Percentiles rank a stretch among this genome's conserved stretches.
phyloP scores from a whole-genome alignment of 257 asterid species.

The Rhazya stricta region DNA sequence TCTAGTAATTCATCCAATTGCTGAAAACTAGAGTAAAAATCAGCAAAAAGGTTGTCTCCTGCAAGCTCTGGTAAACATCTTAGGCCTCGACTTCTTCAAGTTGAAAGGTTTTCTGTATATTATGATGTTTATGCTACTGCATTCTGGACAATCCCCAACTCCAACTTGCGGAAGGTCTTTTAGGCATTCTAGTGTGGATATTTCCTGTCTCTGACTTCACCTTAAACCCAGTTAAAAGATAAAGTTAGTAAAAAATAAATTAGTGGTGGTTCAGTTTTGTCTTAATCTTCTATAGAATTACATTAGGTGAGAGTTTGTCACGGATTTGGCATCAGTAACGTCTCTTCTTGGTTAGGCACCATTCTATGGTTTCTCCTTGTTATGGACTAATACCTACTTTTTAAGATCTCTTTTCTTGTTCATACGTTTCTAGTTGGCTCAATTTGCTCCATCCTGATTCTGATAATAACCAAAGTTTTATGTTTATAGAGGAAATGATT shows the following conservation, averaged over 20 bases:
- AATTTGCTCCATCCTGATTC: slow-evolving; percentile 9
- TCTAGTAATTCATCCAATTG: too few relatives aligned
- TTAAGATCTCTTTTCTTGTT: not conserved
- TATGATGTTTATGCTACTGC: not conserved
- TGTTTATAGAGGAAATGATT: slow-evolving; percentile 75
- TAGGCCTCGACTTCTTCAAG: not conserved
- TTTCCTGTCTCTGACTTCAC: not conserved
- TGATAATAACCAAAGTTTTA: slow-evolving; percentile 19
- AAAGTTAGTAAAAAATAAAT: too few relatives aligned
- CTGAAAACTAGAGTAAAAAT: too few relatives aligned
- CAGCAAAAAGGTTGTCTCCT: too few relatives aligned
- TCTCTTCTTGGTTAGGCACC: too few relatives aligned
- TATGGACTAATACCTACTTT: not conserved
- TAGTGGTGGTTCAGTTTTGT: not conserved
- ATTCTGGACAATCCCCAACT: not conserved
- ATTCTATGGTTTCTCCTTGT: too few relatives aligned
- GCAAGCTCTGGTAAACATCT: too few relatives aligned
- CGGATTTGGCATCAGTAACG: not conserved
- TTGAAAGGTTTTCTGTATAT: not conserved
- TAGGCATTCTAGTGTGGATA: too few relatives aligned
- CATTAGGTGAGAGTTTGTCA: not conserved
- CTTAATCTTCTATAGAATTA: not conserved
- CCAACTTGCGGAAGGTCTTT: not conserved
- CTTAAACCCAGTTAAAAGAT: not conserved
- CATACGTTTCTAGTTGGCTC: not conserved